These are phyloP conservation scores for Apiospora arundinis DNA, from an alignment of 2,329 filamentous ascomycete genomes.

Conservation along the genomic window DNA sequence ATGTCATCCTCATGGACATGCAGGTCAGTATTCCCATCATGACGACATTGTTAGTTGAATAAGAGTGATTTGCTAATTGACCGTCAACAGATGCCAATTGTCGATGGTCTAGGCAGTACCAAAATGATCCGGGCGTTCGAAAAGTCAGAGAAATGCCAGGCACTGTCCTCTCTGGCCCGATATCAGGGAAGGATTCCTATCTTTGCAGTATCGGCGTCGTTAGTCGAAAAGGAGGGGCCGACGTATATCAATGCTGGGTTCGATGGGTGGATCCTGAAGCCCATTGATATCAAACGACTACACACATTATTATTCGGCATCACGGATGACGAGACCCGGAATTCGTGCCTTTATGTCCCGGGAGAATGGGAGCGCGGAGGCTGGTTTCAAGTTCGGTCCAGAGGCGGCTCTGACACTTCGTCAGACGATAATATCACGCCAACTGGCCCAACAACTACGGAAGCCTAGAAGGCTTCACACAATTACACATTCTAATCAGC, in stretches of 20 bases:
- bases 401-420: neutral
- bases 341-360: conserved; percentile 69
- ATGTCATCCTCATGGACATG: conserved; percentile 91
- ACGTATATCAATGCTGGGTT: conserved; percentile 81
- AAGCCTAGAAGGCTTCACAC: neutral
- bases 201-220: conserved; percentile 85
- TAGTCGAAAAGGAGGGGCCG: conserved; percentile 72
- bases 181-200: conserved; percentile 75
- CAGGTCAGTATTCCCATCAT: conserved; percentile 64
- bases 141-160: conserved; percentile 51
- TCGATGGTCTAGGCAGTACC: conserved; percentile 81
- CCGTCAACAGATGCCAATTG: conserved; percentile 79
- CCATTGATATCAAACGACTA: conserved; percentile 80
- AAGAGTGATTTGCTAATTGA: neutral
- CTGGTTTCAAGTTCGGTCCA: conserved; percentile 65
- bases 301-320: conserved; percentile 74
- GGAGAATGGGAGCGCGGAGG: conserved; percentile 87
- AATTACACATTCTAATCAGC: neutral
- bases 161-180: conserved; percentile 64
- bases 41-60: neutral
- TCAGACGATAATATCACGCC: neutral
- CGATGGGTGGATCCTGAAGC: conserved; percentile 90
- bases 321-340: conserved; percentile 62
- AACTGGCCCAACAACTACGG: neutral
- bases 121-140: conserved; percentile 84